These are phyloP conservation scores for Quercus berberidifolia DNA, from an alignment of 306 rosid species.

Conservation along the genomic window DNA sequence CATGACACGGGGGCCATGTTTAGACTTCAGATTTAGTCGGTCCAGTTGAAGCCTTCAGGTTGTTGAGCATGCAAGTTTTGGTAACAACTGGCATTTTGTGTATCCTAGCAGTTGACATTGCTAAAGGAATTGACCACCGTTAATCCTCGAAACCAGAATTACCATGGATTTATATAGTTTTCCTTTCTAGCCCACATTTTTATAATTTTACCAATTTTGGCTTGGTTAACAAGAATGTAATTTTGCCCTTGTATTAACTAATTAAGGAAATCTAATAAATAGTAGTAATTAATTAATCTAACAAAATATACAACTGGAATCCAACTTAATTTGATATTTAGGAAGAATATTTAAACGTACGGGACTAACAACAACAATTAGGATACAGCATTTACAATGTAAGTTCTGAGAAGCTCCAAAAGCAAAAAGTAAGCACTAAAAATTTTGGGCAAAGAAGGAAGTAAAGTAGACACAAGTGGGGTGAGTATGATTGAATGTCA, in stretches of 20 bases:
- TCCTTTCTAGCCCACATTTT: background rate
- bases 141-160: background rate
- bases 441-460: too few relatives aligned
- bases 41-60: background rate
- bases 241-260: background rate
- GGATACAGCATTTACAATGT: background rate
- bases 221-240: background rate
- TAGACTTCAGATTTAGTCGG: background rate
- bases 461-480: background rate
- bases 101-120: background rate
- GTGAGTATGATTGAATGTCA: conserved; percentile 22
- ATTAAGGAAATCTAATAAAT: background rate
- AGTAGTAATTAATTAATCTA: background rate
- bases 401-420: conserved; percentile 5
- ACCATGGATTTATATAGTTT: background rate
- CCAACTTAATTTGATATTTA: background rate
- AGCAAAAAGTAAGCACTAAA: background rate
- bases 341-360: background rate
- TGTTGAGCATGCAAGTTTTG: background rate
- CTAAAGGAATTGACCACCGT: background rate
- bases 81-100: background rate
- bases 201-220: background rate
- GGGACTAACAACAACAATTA: background rate
- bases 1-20: background rate
- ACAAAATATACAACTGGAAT: too few relatives aligned